These are phyloP conservation scores for Aspergillus pseudotamarii DNA, from an alignment of 2,329 filamentous ascomycete genomes.

Conservation along the genomic window DNA sequence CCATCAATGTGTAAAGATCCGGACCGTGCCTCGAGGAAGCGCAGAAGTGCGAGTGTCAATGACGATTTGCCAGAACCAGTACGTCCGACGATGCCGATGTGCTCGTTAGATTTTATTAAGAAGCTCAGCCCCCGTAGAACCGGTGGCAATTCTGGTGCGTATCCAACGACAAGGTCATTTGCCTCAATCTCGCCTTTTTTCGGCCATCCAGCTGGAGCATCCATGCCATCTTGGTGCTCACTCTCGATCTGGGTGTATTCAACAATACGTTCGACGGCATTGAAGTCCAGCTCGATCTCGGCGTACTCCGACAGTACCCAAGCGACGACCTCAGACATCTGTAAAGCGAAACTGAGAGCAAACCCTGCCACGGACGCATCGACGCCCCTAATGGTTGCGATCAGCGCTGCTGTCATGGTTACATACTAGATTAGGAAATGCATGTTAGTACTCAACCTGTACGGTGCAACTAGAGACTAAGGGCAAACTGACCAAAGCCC, in stretches of 20 bases:
- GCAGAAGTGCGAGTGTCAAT: slow-evolving; percentile 74
- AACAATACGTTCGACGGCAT: slow-evolving; percentile 72
- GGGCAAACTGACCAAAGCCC: slow-evolving; percentile 33
- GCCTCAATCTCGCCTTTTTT: slow-evolving; percentile 71
- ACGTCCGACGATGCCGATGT: slow-evolving; percentile 75
- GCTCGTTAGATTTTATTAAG: slow-evolving; percentile 65
- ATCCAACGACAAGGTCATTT: slow-evolving; percentile 69
- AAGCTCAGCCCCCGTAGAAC: slow-evolving; percentile 73
- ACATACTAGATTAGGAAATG: slow-evolving; percentile 59
- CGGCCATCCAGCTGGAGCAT: slow-evolving; percentile 73
- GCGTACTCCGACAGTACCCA: slow-evolving; percentile 70
- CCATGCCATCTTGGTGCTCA: slow-evolving; percentile 66
- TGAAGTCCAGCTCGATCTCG: slow-evolving; percentile 72
- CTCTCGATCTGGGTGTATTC: slow-evolving; percentile 72
- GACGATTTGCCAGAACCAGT: slow-evolving; percentile 80
- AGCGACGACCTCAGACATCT: slow-evolving; percentile 66
- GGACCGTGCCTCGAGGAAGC: slow-evolving; percentile 70
- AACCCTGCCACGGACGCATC: slow-evolving; percentile 75
- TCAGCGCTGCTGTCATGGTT: slow-evolving; percentile 64
- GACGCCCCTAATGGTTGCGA: slow-evolving; percentile 64
- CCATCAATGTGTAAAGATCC: slow-evolving; percentile 73
- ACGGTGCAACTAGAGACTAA: background rate
- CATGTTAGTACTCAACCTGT: background rate
- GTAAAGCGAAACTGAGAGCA: slow-evolving; percentile 71
- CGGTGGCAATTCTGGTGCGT: slow-evolving; percentile 69